Evolutionary conservation across 352 stramenopile species (phyloP).

Genomic region (Pilasporangium apinafurcum): DNA sequence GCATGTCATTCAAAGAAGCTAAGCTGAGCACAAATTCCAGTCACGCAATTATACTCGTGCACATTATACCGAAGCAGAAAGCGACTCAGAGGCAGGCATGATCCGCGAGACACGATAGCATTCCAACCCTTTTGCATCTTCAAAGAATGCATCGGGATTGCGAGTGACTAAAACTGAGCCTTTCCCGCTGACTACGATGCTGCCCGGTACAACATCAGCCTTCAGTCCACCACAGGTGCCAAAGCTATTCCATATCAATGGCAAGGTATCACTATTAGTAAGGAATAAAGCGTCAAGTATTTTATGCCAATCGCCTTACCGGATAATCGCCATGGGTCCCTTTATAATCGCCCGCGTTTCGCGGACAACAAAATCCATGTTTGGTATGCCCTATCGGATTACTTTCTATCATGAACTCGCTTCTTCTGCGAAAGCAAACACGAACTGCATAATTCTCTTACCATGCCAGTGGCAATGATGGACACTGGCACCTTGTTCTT

Average conservation of each 20-base stretch:
- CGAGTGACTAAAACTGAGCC: slow-evolving; percentile 33
- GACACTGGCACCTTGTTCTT: slow-evolving; percentile 37
- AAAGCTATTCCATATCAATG: slow-evolving; percentile 14
- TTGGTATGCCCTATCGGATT: slow-evolving; percentile 27
- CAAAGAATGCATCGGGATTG: slow-evolving; percentile 49
- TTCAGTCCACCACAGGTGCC: slow-evolving; percentile 48
- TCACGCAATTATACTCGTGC: neutral
- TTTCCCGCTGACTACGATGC: slow-evolving; percentile 40
- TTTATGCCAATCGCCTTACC: slow-evolving; percentile 12
- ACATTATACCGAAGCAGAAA: slow-evolving; percentile 25
- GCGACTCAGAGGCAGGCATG: slow-evolving; percentile 17
- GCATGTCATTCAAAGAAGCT: neutral
- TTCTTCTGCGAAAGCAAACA: too few relatives aligned
- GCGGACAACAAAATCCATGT: slow-evolving; percentile 75
- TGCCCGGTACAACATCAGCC: slow-evolving; percentile 29
- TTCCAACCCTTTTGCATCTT: slow-evolving; percentile 9
- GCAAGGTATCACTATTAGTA: too few relatives aligned
- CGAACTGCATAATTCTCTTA: too few relatives aligned
- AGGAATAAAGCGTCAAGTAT: neutral
- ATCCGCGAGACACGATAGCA: slow-evolving; percentile 28
- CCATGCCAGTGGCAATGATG: slow-evolving; percentile 62
- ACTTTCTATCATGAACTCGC: too few relatives aligned
- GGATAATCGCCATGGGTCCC: slow-evolving; percentile 47
- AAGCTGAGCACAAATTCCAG: neutral
- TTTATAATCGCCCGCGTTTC: slow-evolving; percentile 42